phyloP scores from a whole-genome alignment of 1,284 basidiomycete genomes.

The Moesziomyces globuligerus region DNA sequence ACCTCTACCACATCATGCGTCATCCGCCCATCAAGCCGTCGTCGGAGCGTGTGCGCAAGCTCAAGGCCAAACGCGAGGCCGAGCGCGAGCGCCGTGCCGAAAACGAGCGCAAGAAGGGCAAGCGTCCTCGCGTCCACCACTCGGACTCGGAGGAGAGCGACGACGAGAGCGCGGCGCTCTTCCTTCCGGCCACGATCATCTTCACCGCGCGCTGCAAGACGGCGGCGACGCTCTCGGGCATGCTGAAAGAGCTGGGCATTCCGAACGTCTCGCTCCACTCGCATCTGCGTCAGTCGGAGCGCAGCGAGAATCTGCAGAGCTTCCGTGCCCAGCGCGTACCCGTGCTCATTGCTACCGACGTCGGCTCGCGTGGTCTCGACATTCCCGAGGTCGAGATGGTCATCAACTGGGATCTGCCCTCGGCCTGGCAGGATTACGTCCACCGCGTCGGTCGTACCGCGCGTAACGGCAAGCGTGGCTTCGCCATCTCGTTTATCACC shows the following conservation, averaged over 20 bases:
- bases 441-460: conserved; percentile 83
- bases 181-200: conserved; percentile 85
- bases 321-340: conserved; percentile 77
- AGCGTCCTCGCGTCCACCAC: conserved; percentile 14
- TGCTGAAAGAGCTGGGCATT: conserved; percentile 76
- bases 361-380: conserved; percentile 66
- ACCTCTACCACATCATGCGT: conserved; percentile 88
- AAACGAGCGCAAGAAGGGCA: conserved; percentile 41
- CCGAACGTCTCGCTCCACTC: conserved; percentile 91
- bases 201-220: conserved; percentile 89
- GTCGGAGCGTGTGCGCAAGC: conserved; percentile 51
- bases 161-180: conserved; percentile 21
- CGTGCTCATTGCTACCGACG: conserved; percentile 65
- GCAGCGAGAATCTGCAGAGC: conserved; percentile 82
- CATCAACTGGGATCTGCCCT: conserved; percentile 94
- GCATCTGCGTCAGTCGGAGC: conserved; percentile 86
- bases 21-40: conserved; percentile 74
- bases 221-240: conserved; percentile 81
- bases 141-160: conserved; percentile 33
- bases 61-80: conserved; percentile 64
- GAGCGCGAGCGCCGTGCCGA: conserved; percentile 39
- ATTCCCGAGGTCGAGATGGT: conserved; percentile 82
- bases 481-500: conserved; percentile 92
- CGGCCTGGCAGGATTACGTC: conserved; percentile 73
- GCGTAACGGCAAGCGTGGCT: conserved; percentile 86